Base-by-base conservation (phyloP, 2,329 filamentous ascomycete genomes). In the Penicillium sp. region DNA sequence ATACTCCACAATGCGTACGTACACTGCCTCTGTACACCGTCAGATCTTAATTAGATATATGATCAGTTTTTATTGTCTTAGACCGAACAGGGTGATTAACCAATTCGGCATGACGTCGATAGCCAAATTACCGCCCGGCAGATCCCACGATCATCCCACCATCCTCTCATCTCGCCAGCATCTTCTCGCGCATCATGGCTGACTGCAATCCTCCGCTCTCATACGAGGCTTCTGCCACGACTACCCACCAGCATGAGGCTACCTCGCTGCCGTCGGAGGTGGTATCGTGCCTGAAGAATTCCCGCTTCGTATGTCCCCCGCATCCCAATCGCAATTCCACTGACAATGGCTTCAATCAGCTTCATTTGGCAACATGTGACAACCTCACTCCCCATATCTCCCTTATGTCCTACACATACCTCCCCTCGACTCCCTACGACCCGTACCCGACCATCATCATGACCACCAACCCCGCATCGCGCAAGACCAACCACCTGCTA, bases 321-420 rank as follows among this genome's bases (percentile, higher is more conserved):
- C 26, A 14, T 18, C 26, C n/a, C n/a, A n/a, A 23, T 24, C 9
- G 27, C 39, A 26, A 37, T 39, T 16, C 35, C 47, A 48, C 48
- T 54, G 50, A 55, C 46, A 27, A 42, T 23, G 14, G 24, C 27
- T 11, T 26, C 31, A 38, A 47, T 34, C 62, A 95, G 89, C 88
- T 98, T 57, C 93, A 98, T 70, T 85, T 98, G 43, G 90, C 93
- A 59, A 98, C 93, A 46, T 94, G 87, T 69, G 82, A 82, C 59
- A 78, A 86, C 57, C 86, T 93, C 62, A 77, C 83, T 54, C 93
- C 93, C 8, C 89, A 97, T 68, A 88, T 97, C 56, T 94, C 89
- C 29, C 82, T 98, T 55, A 98, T 98, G 93, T 96, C 95, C 76
- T 97, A 97, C 75, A 97, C 93, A 64, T 97, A 96, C 72, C 85